A percentile compares a stretch with the other conserved stretches of the same genome.
phyloP scores from a whole-genome alignment of 306 rosid species.

The Quercus berberidifolia region DNA sequence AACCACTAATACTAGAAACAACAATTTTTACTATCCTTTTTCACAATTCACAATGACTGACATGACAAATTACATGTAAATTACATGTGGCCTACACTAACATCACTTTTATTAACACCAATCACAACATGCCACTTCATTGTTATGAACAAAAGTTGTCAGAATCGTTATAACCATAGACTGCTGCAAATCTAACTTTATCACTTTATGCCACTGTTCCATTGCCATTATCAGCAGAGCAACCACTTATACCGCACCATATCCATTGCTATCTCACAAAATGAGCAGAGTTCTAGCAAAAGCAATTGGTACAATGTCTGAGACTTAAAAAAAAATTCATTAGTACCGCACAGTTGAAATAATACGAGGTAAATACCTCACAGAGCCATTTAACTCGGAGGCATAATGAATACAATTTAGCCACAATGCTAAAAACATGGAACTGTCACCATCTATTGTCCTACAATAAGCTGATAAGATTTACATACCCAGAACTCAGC shows the following conservation, averaged over 20 bases:
- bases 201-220: not conserved
- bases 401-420: slow-evolving; percentile 57
- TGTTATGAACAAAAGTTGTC: no score
- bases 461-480: slow-evolving; percentile 46
- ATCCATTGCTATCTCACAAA: no score
- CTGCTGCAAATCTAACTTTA: no score
- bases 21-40: no score
- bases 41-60: no score
- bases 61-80: no score
- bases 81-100: no score
- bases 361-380: slow-evolving; percentile 47
- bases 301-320: not conserved
- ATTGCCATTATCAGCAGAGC: not conserved
- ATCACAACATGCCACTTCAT: no score
- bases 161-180: no score
- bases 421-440: slow-evolving; percentile 31
- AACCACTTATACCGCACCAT: no score
- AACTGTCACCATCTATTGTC: slow-evolving; percentile 28
- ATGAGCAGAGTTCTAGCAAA: not conserved
- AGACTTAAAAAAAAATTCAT: not conserved
- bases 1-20: no score
- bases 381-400: slow-evolving; percentile 61
- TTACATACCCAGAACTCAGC: slow-evolving; percentile 53
- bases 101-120: no score
- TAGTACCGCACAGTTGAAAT: slow-evolving; percentile 38